phyloP scores from a whole-genome alignment of 495 filamentous ascomycete genomes.

The Aspergillus haitiensis region DNA sequence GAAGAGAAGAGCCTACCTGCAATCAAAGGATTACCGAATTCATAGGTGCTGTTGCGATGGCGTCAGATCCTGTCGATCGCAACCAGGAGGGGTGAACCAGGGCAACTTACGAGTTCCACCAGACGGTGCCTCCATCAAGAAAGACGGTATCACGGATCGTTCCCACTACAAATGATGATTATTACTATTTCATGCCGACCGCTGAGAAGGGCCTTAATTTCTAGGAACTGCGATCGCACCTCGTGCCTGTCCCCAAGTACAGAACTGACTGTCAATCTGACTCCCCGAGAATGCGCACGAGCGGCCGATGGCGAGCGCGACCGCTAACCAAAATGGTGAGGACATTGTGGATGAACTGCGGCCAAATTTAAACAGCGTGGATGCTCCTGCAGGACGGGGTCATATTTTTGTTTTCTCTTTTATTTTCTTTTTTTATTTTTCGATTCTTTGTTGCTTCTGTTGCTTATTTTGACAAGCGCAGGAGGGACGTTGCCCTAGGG shows the following conservation, averaged over 20 bases:
- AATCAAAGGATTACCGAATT: too few relatives aligned
- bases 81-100: background rate
- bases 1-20: background rate
- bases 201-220: background rate
- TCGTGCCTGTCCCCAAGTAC: slow-evolving; percentile 55
- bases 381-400: too few relatives aligned
- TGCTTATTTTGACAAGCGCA: too few relatives aligned
- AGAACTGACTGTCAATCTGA: slow-evolving; percentile 55
- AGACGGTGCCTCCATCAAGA: slow-evolving; percentile 63
- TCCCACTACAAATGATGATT: slow-evolving; percentile 42
- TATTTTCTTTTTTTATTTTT: too few relatives aligned
- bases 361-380: background rate
- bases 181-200: background rate
- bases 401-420: too few relatives aligned
- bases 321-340: background rate
- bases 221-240: slow-evolving; percentile 31
- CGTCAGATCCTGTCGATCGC: too few relatives aligned
- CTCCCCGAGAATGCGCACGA: slow-evolving; percentile 22
- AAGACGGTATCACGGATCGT: slow-evolving; percentile 66
- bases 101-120: slow-evolving; percentile 41
- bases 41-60: too few relatives aligned
- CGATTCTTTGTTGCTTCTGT: too few relatives aligned
- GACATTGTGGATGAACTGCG: background rate
- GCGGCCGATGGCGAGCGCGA: slow-evolving; percentile 22
- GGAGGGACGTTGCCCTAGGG: too few relatives aligned